Conservation (phyloP, 2,329 filamentous ascomycete genomes). For the Westerdykella sp. region DNA sequence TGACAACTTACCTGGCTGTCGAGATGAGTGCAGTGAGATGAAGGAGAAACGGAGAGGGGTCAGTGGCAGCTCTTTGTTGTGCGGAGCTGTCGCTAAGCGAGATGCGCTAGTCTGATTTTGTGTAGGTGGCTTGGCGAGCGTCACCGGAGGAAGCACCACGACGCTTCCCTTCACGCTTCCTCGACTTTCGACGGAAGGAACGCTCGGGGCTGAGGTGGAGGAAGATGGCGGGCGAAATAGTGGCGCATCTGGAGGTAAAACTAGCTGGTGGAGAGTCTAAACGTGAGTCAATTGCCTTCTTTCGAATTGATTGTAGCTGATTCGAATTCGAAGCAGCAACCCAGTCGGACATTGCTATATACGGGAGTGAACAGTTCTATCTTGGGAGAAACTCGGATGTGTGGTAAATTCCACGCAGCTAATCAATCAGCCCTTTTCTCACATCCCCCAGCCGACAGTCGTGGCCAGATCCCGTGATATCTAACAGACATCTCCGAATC, state of each 20-base stretch:
- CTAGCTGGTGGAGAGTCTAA: conserved; percentile 8
- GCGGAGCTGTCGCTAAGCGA: conserved; percentile 20
- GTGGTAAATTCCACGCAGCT: conserved; percentile 20
- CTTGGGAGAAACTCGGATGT: conserved; percentile 29
- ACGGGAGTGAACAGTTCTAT: conserved; percentile 32
- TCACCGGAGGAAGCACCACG: conserved; percentile 1
- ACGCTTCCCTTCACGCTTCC: conserved; percentile 5
- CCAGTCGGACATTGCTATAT: conserved; percentile 23
- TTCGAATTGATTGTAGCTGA: conserved; percentile 13
- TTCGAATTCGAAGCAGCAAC: conserved; percentile 16
- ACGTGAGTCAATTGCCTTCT: conserved; percentile 11
- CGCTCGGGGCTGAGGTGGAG: conserved; percentile 1
- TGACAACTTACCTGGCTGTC: conserved; percentile 37
- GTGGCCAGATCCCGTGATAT: conserved; percentile 36
- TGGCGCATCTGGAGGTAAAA: conserved; percentile 25
- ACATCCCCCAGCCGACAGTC: conserved; percentile 19
- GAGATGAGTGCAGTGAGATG: conserved; percentile 41
- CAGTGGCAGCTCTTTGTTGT: conserved; percentile 9
- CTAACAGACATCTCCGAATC: conserved; percentile 42
- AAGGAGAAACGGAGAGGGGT: conserved; percentile 24
- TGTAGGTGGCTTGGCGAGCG: not conserved
- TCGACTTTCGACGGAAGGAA: not conserved
- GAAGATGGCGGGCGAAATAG: conserved; percentile 21
- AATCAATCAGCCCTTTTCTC: not conserved
- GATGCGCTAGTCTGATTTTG: conserved; percentile 1